Percentiles rank a stretch among this genome's conserved stretches.
Conservation (phyloP, 768 basidiomycete genomes). For the Naganishia vishniacii region DNA sequence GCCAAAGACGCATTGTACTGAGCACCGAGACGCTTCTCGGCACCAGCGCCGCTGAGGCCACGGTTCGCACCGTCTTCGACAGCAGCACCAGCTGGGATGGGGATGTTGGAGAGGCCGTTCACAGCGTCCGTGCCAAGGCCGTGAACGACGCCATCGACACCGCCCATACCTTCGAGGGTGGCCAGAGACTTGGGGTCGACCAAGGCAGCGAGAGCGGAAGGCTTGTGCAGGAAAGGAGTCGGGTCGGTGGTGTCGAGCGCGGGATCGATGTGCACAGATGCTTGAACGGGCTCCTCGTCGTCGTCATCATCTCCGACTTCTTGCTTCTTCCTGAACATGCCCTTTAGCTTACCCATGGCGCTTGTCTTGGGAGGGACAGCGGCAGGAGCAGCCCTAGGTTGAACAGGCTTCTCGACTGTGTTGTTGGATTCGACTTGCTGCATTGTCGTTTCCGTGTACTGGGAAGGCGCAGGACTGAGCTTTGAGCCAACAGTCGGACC, state of each 20-base stretch:
- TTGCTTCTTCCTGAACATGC: slow-evolving; percentile 20
- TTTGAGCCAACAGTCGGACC: background rate
- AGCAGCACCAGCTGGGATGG: slow-evolving; percentile 13
- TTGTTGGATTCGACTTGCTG: slow-evolving; percentile 1
- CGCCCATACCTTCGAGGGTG: slow-evolving; percentile 64
- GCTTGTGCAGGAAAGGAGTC: slow-evolving; percentile 67
- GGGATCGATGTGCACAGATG: slow-evolving; percentile 40
- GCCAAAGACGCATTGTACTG: slow-evolving; percentile 55
- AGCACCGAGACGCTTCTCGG: slow-evolving; percentile 21
- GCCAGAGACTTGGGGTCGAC: slow-evolving; percentile 83
- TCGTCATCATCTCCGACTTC: slow-evolving; percentile 13
- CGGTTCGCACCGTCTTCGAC: slow-evolving; percentile 20
- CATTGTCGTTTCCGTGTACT: slow-evolving; percentile 3
- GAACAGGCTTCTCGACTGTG: slow-evolving; percentile 5
- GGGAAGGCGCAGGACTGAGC: slow-evolving; percentile 11
- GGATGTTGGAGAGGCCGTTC: slow-evolving; percentile 44
- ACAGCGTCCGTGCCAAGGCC: slow-evolving; percentile 65
- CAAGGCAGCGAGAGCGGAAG: slow-evolving; percentile 70
- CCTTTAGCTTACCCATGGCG: slow-evolving; percentile 22
- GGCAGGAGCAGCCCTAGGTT: background rate
- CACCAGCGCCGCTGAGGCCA: background rate
- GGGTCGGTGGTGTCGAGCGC: slow-evolving; percentile 55
- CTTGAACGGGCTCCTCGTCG: slow-evolving; percentile 7
- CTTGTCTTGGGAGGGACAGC: slow-evolving; percentile 14
- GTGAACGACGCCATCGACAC: slow-evolving; percentile 59